Evolutionary conservation across 140 eudicot species (phyloP), one percentile per base, ranked within the genome.

Genomic region (Anethum foeniculum): DNA sequence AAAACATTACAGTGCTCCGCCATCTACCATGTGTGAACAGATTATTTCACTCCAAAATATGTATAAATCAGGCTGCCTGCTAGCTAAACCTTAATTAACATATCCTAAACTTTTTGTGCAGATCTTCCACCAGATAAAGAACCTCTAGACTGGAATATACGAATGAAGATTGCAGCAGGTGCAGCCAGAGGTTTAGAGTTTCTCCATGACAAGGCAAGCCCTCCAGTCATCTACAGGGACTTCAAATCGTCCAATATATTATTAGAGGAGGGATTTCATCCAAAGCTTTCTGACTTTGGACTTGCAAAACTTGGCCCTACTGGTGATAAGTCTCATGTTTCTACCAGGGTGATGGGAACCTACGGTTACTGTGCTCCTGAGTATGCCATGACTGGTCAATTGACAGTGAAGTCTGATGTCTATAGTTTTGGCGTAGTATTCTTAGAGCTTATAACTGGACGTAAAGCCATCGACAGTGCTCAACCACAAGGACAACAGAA

Each of bases 281-380:
- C 98, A 14, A 94, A 92, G 84, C 96, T 94, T 54, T 94, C 98
- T 8, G 98, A 94, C 78, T 94, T 94, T 75, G 98, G 98, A 58
- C 95, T 94, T 1, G 98, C 98, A 6, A 94, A 94, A 81, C 88
- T 94, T 75, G 98, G 98, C 21, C 98, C 98, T 12, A 92, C 98
- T 1, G 98, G 98, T 11, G 98, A 94, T 86, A 90, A 94, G 88
- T 92, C 98, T 4, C 98, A 94, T 83, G 98, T 94, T 10, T 94
- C 98, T 36, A 94, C 99, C 1, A 84, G 99, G 84, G 99, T 95
- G 69, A 92, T 95, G 99, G 97, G 99, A 58, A 95, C 99, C 15
- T 95, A 92, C 15, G 99, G 99, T 41, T 95, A 95, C 75, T 94
- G 98, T 86, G 98, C 98, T 65, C 97, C 98, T 36, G 98, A 94